Base-by-base conservation (phyloP, 2,329 filamentous ascomycete species). In the Neofusicoccum sp. region DNA sequence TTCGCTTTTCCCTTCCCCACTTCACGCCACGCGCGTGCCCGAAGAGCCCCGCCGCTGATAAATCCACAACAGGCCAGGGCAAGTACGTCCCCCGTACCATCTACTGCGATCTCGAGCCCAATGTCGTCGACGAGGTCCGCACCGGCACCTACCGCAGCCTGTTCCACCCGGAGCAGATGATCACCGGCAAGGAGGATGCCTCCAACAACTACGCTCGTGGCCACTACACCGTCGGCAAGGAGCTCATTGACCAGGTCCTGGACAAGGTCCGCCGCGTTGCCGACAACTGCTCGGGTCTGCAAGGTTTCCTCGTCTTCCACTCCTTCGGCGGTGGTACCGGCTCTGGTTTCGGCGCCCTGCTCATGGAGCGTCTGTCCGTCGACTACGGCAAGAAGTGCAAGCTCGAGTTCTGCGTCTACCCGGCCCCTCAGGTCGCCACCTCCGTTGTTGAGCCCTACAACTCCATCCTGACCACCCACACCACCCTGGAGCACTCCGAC, bases 331-430 rank as follows among this genome's bases (percentile, higher is more conserved):
- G 87, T 70, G 87, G 87, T 75, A 90, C 87, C 63, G 87, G 87
- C 64, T 89, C 87, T 66, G 87, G 87, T 67, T 89, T 89, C 73
- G 87, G 87, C 70, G 86, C 87, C 64, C 86, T 90, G 45, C 80
- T 89, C 65, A 84, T 89, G 41, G 87, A 89, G 80, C 87, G 86
- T 65, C 85, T 90, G 60, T 83, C 87, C n/a, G 85, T 84, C 67
- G 87, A 89, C 76, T 90, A 87, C 69, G 86, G 85, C 78, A 89
- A 89, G 83, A 89, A 89, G 82, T 87, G 83, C 77, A 90, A 89
- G 84, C 86, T 89, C 63, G 87, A 89, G 76, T 89, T 90, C 71
- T 83, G 86, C 69, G 84, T 89, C 63, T 89, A 89, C 79, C 87
- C 87, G 65, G 84, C 87, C 59, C 87, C 87, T 63, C 85, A 86